These are phyloP conservation scores for Teratosphaeria epicoccoides DNA, from an alignment of 2,329 filamentous ascomycete genomes.

Conservation along the genomic window DNA sequence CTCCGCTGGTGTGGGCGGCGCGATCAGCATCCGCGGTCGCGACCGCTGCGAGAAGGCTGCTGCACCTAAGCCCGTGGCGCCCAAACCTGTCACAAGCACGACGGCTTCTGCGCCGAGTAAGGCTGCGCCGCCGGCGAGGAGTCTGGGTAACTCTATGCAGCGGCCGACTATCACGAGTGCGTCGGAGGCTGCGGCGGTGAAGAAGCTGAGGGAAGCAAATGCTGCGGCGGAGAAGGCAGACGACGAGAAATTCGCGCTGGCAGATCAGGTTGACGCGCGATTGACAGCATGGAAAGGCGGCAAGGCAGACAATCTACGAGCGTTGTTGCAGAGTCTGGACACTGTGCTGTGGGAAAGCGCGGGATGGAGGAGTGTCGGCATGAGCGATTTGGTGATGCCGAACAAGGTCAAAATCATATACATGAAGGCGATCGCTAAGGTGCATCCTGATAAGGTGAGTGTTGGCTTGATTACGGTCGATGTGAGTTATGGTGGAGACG, in stretches of 20 bases:
- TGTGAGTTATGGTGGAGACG: not conserved
- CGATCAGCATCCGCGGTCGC: slow-evolving; percentile 71
- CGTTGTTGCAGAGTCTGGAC: slow-evolving; percentile 76
- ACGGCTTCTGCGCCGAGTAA: slow-evolving; percentile 4
- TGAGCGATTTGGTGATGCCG: slow-evolving; percentile 85
- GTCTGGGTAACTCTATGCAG: slow-evolving; percentile 15
- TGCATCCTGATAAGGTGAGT: slow-evolving; percentile 94
- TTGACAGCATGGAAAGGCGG: slow-evolving; percentile 77
- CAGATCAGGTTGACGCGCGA: slow-evolving; percentile 72
- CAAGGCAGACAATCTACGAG: slow-evolving; percentile 85
- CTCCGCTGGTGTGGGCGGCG: slow-evolving; percentile 74
- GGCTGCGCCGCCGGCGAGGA: slow-evolving; percentile 10
- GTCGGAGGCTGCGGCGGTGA: slow-evolving; percentile 59
- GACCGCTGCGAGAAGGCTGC: slow-evolving; percentile 81
- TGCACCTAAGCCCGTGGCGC: slow-evolving; percentile 32
- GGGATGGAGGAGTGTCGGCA: slow-evolving; percentile 92
- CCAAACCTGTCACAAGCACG: slow-evolving; percentile 24
- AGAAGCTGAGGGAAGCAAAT: slow-evolving; percentile 71
- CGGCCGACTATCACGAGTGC: slow-evolving; percentile 22
- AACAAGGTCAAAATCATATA: slow-evolving; percentile 96
- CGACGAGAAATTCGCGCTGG: slow-evolving; percentile 82
- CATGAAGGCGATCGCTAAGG: slow-evolving; percentile 98
- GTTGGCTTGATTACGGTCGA: no score
- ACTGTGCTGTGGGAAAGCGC: slow-evolving; percentile 81
- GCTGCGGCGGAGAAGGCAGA: slow-evolving; percentile 75